Percentiles rank a stretch among this genome's conserved stretches.
Evolutionary conservation across 1,139 yeast species (phyloP).

Genomic region (Wickerhamomyces sp.): DNA sequence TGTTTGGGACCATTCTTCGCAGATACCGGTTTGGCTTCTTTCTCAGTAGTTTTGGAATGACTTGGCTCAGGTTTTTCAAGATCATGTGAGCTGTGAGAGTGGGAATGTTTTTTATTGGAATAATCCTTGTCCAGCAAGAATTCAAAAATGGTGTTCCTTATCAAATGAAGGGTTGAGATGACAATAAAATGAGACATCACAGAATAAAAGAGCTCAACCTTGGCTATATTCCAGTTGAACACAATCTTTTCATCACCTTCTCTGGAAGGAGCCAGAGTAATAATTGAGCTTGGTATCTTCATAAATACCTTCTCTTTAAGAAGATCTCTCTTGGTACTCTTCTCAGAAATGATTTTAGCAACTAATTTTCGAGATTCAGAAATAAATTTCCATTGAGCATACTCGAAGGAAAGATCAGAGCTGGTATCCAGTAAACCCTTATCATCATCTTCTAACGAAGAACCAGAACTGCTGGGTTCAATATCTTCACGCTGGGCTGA

Average conservation of each 20-base stretch:
- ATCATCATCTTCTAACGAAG: constrained; percentile 26
- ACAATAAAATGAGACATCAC: constrained; percentile 47
- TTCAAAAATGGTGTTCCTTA: constrained; percentile 42
- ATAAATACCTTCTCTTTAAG: constrained; percentile 29
- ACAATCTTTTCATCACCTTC: constrained; percentile 28
- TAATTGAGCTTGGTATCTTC: constrained; percentile 23
- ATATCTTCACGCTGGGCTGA: neutral
- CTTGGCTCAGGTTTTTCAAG: no score
- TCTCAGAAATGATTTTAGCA: constrained; percentile 29
- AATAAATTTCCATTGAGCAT: constrained; percentile 13
- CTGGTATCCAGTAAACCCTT: constrained; percentile 29
- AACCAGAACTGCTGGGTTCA: constrained; percentile 6
- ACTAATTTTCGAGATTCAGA: constrained; percentile 13
- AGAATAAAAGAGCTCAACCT: constrained; percentile 38
- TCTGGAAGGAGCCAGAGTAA: constrained; percentile 26
- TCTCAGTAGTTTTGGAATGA: no score
- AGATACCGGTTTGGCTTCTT: constrained; percentile 10
- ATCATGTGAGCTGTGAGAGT: constrained; percentile 10
- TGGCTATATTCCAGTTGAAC: constrained; percentile 29
- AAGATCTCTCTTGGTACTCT: constrained; percentile 23
- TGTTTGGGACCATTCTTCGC: constrained; percentile 7
- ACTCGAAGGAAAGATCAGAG: constrained; percentile 8
- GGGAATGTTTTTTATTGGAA: constrained; percentile 18
- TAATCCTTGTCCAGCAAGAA: constrained; percentile 29
- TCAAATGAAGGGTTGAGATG: constrained; percentile 49